Conservation (phyloP, 164 flowering plant genomes). For the Brasenia schreberi region DNA sequence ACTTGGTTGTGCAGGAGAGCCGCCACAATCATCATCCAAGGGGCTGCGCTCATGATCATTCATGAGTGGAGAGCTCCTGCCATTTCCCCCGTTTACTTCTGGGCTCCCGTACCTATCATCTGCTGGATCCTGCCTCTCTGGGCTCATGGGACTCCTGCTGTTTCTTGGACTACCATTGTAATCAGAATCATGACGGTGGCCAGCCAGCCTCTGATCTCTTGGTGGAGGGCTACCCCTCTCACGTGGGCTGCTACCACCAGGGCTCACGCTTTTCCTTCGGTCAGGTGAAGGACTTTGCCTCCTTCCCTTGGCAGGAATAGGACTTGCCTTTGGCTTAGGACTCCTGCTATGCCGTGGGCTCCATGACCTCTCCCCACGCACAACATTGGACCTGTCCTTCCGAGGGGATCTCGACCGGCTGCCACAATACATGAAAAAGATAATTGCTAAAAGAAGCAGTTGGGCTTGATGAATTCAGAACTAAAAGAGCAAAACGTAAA, state of each 20-base stretch:
- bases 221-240: slow-evolving; percentile 34
- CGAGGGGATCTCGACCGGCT: slow-evolving; percentile 27
- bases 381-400: slow-evolving; percentile 26
- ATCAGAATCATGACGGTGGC: slow-evolving; percentile 32
- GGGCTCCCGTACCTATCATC: slow-evolving; percentile 4
- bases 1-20: slow-evolving; percentile 4
- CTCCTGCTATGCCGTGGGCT: slow-evolving; percentile 9
- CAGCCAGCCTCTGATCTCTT: slow-evolving; percentile 15
- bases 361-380: slow-evolving; percentile 32
- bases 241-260: slow-evolving; percentile 33
- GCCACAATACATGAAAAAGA: neutral
- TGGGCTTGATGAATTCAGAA: too few relatives aligned
- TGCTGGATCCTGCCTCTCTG: slow-evolving; percentile 4
- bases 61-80: slow-evolving; percentile 4
- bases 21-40: slow-evolving; percentile 3
- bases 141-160: slow-evolving; percentile 22
- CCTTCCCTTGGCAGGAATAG: slow-evolving; percentile 20
- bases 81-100: slow-evolving; percentile 8
- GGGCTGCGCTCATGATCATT: slow-evolving; percentile 8
- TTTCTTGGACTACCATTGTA: slow-evolving; percentile 45
- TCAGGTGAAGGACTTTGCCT: slow-evolving; percentile 24
- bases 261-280: slow-evolving; percentile 45
- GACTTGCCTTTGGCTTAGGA: slow-evolving; percentile 31
- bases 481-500: too few relatives aligned
- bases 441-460: too few relatives aligned